These are phyloP conservation scores for Nephelium lappaceum DNA, from an alignment of 345 rosid species.

Conservation along the genomic window DNA sequence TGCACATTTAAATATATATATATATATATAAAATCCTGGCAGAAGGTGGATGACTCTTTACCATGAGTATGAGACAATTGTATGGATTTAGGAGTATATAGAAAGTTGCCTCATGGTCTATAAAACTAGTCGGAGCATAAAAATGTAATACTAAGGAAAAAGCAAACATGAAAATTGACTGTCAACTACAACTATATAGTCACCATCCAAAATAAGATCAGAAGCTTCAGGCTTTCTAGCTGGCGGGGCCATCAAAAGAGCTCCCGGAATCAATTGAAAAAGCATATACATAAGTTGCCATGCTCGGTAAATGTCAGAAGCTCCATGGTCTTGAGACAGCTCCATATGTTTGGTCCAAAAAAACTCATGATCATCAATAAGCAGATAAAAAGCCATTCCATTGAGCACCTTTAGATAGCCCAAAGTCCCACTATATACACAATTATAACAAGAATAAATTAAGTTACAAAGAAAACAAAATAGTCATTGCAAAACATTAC, in stretches of 20 bases:
- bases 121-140: slow-evolving; percentile 11
- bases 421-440: background rate
- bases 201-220: slow-evolving; percentile 26
- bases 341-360: background rate
- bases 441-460: background rate
- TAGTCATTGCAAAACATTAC: too few species aligned
- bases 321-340: background rate
- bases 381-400: background rate
- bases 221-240: slow-evolving; percentile 8
- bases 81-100: background rate
- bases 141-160: slow-evolving; percentile 9
- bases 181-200: slow-evolving; percentile 11
- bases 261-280: background rate
- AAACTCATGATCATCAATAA: background rate
- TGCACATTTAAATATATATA: background rate
- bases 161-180: slow-evolving; percentile 17
- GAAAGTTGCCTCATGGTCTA: slow-evolving; percentile 4
- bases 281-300: background rate
- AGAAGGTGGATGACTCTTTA: background rate
- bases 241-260: background rate
- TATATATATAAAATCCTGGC: background rate
- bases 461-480: background rate
- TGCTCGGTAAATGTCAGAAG: background rate
- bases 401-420: slow-evolving; percentile 8
- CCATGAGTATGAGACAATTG: slow-evolving; percentile 1